Evolutionary conservation across 176 grass and related monocot genomes (phyloP).

Genomic region (Oryza punctata): DNA sequence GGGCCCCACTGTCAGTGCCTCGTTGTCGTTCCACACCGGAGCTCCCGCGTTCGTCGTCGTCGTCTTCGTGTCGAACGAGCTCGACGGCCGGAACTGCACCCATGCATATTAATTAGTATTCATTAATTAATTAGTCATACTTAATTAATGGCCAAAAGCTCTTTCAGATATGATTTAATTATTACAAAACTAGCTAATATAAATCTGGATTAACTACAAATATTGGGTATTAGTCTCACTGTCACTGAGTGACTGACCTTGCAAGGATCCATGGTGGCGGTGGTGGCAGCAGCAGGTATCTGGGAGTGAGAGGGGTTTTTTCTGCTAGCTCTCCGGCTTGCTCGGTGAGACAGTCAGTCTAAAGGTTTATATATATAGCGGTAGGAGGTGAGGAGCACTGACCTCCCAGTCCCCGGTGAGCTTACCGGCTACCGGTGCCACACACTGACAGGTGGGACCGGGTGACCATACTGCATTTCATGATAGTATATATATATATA

Average conservation of each 20-base stretch:
- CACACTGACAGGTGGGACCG: neutral
- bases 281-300: neutral
- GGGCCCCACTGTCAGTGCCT: conserved; percentile 75
- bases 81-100: conserved; percentile 75
- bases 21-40: conserved; percentile 90
- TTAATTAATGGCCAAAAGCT: too few relatives aligned
- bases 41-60: conserved; percentile 86
- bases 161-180: too few relatives aligned
- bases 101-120: too few relatives aligned
- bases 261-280: neutral
- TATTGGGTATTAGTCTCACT: too few relatives aligned
- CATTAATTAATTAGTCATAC: too few relatives aligned
- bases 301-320: neutral
- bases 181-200: too few relatives aligned
- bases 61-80: conserved; percentile 60
- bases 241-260: neutral
- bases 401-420: conserved; percentile 8
- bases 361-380: conserved; percentile 52
- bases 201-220: too few relatives aligned
- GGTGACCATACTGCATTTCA: neutral
- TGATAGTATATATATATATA: too few relatives aligned
- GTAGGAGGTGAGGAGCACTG: neutral
- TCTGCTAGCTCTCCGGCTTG: neutral
- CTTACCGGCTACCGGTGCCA: neutral
- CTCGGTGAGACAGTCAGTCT: neutral